Conservation (phyloP, 768 basidiomycete species). For the Boletus bicolor region DNA sequence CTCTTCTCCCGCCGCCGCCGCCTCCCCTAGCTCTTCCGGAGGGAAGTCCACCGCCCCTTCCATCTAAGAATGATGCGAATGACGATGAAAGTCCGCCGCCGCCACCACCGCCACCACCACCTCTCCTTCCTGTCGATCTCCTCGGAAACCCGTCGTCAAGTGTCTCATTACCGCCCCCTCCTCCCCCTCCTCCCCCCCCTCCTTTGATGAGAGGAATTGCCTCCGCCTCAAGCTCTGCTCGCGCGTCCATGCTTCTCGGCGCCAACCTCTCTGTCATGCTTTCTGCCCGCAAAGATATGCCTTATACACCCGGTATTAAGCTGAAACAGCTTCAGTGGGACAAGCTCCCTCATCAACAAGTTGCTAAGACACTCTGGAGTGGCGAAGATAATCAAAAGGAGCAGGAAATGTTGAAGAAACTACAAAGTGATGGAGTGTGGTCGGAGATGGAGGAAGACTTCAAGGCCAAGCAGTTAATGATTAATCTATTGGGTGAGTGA, state of each 20-base stretch:
- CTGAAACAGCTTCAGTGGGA: slow-evolving; percentile 99
- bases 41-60: slow-evolving; percentile 7
- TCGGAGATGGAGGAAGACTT: slow-evolving; percentile 97
- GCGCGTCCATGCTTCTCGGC: slow-evolving; percentile 59
- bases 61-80: slow-evolving; percentile 17
- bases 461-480: slow-evolving; percentile 92
- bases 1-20: slow-evolving; percentile 15
- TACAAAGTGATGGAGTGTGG: slow-evolving; percentile 87
- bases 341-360: slow-evolving; percentile 88
- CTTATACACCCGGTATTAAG: slow-evolving; percentile 80
- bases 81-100: slow-evolving; percentile 27
- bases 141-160: slow-evolving; percentile 27
- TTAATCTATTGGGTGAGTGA: slow-evolving; percentile 74
- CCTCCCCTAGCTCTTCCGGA: slow-evolving; percentile 10
- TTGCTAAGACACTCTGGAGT: slow-evolving; percentile 83
- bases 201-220: slow-evolving; percentile 26
- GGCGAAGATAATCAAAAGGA: slow-evolving; percentile 64
- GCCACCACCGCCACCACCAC: slow-evolving; percentile 25
- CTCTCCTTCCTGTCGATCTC: slow-evolving; percentile 37
- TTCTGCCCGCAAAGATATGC: slow-evolving; percentile 77
- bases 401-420: slow-evolving; percentile 74
- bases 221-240: slow-evolving; percentile 46
- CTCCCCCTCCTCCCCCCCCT: slow-evolving; percentile 39
- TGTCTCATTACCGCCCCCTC: slow-evolving; percentile 25
- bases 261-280: slow-evolving; percentile 54